phyloP scores from a whole-genome alignment of 2,329 filamentous ascomycete species.

The Fusarium guadeloupense region DNA sequence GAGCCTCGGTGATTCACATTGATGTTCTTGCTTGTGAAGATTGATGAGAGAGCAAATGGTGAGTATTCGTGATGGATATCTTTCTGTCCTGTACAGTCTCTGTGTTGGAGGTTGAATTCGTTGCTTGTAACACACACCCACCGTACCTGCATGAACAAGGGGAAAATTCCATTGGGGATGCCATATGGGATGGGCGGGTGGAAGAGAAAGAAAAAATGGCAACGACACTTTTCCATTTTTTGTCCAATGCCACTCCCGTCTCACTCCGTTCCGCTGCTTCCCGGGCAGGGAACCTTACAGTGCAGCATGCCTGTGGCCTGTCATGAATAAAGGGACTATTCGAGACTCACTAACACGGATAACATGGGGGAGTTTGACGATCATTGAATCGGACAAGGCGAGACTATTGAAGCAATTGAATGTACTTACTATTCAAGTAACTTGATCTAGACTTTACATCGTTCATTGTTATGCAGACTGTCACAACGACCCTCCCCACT shows the following conservation, averaged over 20 bases:
- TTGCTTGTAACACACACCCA: slow-evolving; percentile 25
- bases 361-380: background rate
- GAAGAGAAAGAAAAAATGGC: slow-evolving; percentile 10
- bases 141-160: slow-evolving; percentile 31
- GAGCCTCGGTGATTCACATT: slow-evolving; percentile 17
- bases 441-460: background rate
- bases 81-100: background rate
- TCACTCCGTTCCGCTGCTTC: slow-evolving; percentile 27
- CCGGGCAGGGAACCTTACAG: slow-evolving; percentile 9
- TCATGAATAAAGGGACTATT: no score
- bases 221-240: slow-evolving; percentile 17
- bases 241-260: slow-evolving; percentile 20
- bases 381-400: slow-evolving; percentile 10
- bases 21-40: slow-evolving; percentile 33
- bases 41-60: slow-evolving; percentile 31
- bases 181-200: slow-evolving; percentile 39
- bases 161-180: slow-evolving; percentile 42
- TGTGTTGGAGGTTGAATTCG: slow-evolving; percentile 29
- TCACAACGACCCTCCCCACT: background rate
- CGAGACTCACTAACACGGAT: slow-evolving; percentile 10
- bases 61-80: background rate
- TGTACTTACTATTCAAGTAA: background rate
- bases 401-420: background rate
- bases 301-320: no score
- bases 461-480: background rate